Evolutionary conservation across 345 rosid genomes (phyloP), one percentile per base, ranked within the genome.

Genomic region (Salix udensis): DNA sequence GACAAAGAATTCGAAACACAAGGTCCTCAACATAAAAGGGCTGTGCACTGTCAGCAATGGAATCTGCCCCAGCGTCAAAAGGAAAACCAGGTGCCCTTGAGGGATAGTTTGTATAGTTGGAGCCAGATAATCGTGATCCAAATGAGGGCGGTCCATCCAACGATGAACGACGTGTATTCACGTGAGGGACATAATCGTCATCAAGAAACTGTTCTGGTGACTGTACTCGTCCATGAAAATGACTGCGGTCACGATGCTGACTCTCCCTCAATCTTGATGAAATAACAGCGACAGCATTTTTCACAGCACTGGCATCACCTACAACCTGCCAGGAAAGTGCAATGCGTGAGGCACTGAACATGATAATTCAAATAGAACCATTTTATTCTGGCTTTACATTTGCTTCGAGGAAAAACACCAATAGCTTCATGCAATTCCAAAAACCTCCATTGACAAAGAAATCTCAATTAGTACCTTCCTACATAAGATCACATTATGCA

Each of bases 211-310:
- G 85, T 53, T 95, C 98, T 1, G 97, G 97, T 65, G 96, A 92
- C 69, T 90, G 95, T 53, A 76, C 6, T 78, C 96, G 84, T 71
- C 97, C 97, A 75, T 87, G 96, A 74, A 93, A 86, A 83, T 92
- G 82, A 88, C 86, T 86, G 72, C 95, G 93, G 73, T 94, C 97
- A 75, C 98, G 95, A 85, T 93, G 98, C 70, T 96, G 99, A 81
- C 99, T 94, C 91, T 93, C 99, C 84, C 94, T 86, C 84, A 96
- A 81, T 74, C 97, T 97, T 3, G 92, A 88, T 62, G 98, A 91
- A 77, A 96, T 91, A 71, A 85, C 81, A 5, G 86, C 82, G 80
- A 96, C 48, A 73, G 99, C 97, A 82, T 88, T 91, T 84, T 90
- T 96, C 55, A 94, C 99, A 24, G 86, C 87, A 80, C 82, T 80